Conservation (phyloP, 768 basidiomycete species). For the Dacryopinax spathularia region DNA sequence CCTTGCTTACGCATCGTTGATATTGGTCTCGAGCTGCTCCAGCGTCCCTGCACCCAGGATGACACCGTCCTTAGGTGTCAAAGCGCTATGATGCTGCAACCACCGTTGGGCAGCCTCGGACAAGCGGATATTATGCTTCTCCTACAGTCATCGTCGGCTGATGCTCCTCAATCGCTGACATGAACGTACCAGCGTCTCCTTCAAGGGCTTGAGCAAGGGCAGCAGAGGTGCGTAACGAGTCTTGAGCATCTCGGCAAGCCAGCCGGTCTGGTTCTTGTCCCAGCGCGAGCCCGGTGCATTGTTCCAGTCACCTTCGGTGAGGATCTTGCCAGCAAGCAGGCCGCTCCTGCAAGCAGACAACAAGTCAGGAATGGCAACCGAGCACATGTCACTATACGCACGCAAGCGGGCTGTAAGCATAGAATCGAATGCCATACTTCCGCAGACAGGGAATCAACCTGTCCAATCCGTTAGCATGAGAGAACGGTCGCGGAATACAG, state of each 20-base stretch:
- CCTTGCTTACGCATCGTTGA: constrained; percentile 5
- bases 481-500: too few species aligned
- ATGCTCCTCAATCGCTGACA: background rate
- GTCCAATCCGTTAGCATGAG: too few species aligned
- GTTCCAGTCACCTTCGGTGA: background rate
- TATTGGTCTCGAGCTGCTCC: constrained; percentile 9
- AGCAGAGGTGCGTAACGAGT: background rate
- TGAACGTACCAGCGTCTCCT: background rate
- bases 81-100: background rate
- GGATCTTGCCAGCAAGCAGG: background rate
- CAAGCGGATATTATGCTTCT: background rate
- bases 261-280: background rate
- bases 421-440: background rate
- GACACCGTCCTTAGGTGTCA: background rate
- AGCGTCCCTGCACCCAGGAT: constrained; percentile 5
- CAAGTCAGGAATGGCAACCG: background rate
- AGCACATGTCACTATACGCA: background rate
- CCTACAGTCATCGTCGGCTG: background rate
- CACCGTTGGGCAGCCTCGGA: background rate
- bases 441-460: background rate
- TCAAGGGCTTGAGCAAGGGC: background rate
- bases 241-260: background rate
- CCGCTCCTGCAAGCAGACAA: background rate
- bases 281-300: background rate
- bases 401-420: background rate